Evolutionary conservation across 2,329 filamentous ascomycete genomes (phyloP).

Genomic region (Metarhizium sp.): DNA sequence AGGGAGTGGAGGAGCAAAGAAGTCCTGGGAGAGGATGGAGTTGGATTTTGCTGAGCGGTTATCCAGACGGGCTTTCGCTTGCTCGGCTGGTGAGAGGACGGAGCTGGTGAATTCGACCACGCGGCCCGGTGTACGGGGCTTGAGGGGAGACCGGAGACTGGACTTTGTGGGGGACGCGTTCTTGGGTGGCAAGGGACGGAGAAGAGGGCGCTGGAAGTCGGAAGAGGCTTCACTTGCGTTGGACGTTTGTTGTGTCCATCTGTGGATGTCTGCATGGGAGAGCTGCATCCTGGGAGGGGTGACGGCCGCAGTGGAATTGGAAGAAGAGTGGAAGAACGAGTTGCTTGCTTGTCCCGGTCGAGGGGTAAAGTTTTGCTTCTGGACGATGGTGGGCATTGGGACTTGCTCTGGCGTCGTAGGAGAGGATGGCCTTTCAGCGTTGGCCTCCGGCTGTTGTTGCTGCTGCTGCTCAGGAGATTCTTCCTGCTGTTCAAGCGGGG

Average conservation of each 20-base stretch:
- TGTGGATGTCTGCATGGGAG: constrained; percentile 29
- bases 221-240: constrained; percentile 27
- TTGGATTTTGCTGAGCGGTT: constrained; percentile 19
- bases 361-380: constrained; percentile 42
- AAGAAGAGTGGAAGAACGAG: constrained; percentile 29
- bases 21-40: constrained; percentile 7
- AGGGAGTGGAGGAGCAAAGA: neutral
- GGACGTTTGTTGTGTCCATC: constrained; percentile 32
- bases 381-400: constrained; percentile 26
- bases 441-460: neutral
- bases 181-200: constrained; percentile 39
- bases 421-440: constrained; percentile 8
- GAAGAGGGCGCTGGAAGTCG: constrained; percentile 25
- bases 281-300: constrained; percentile 33
- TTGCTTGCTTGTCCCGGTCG: constrained; percentile 23
- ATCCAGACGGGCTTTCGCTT: constrained; percentile 25
- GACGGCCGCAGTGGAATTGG: constrained; percentile 15
- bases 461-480: neutral
- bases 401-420: constrained; percentile 24
- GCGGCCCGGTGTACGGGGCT: constrained; percentile 47
- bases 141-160: constrained; percentile 45
- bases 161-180: constrained; percentile 49
- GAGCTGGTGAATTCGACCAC: constrained; percentile 49
- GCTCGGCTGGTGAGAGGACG: constrained; percentile 35
- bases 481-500: neutral